Evolutionary conservation across 1,284 basidiomycete genomes (phyloP), one percentile per base, ranked within the genome.

Genomic region (Puccinia novopanici): DNA sequence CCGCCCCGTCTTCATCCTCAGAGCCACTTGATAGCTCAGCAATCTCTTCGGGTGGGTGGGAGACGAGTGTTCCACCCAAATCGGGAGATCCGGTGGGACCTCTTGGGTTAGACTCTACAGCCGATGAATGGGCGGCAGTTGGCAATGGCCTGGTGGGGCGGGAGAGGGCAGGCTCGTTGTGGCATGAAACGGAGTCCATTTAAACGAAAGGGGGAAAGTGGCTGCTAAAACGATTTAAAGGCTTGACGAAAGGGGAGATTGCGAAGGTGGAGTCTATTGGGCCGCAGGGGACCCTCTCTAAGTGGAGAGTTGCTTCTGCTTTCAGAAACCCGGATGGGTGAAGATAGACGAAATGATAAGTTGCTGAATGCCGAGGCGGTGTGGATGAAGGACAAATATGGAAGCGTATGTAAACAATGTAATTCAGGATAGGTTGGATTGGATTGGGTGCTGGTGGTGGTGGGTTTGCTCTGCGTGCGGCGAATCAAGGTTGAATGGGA

Each of bases 51-150:
- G 70, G 42, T 27, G 70, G 34, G 42, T 80, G 57, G 5, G 67
- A 55, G 30, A 80, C 78, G 12, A 80, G 48, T 9, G 78, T 80
- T 27, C 78, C 78, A 24, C 78, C 78, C 52, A 80, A 48, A 55
- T 80, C 78, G 42, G 67, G 55, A 34, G 76, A 48, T 12, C 37
- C 40, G n/a, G 42, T 50, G 27, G 68, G 19, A 4, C 5, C 37
- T 24, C 27, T 30, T 24, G 50, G 67, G n/a, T 71, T 54, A 27
- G 24, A 54, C 24, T 79, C 68, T 22, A 30, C 30, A n/a, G 65
- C 30, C 15, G 67, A 42, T 40, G 37, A 24, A 19, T 24, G 30
- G 42, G 70, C 52, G 34, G 70, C 37, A 19, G 70, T 8, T 70
- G 76, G 76, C 37, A 77, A 65, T 67, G 61, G 65, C 40, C 63